Percentiles rank a stretch among this genome's conserved stretches.
phyloP scores from a whole-genome alignment of 495 filamentous ascomycete genomes.

The Podospora australis region DNA sequence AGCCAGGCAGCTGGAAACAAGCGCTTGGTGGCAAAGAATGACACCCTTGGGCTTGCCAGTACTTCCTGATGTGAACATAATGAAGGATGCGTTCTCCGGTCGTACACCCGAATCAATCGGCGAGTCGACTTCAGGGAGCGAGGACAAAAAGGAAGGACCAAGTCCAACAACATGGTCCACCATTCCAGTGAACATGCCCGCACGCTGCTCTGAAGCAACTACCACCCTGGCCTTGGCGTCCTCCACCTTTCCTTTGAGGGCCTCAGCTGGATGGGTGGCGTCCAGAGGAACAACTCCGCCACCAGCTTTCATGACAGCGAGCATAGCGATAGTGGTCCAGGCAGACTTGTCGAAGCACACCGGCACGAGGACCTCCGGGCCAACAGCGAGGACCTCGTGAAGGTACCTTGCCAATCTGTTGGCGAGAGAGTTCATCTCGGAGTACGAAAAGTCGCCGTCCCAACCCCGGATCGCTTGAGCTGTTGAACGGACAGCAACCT shows the following conservation, averaged over 20 bases:
- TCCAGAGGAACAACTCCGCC: conserved; percentile 55
- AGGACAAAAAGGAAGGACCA: not conserved
- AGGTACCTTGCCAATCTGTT: conserved; percentile 38
- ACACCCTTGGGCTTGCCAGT: conserved; percentile 38
- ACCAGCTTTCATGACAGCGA: conserved; percentile 54
- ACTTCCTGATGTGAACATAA: conserved; percentile 26
- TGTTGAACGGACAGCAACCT: conserved; percentile 21
- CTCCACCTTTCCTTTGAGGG: conserved; percentile 31
- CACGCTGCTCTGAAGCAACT: conserved; percentile 9
- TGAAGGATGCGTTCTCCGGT: conserved; percentile 41
- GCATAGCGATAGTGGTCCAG: conserved; percentile 47
- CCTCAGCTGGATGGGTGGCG: conserved; percentile 44
- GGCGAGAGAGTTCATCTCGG: conserved; percentile 37
- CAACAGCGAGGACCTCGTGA: conserved; percentile 29
- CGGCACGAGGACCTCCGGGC: conserved; percentile 46
- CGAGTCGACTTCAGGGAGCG: not conserved
- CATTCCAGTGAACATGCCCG: conserved; percentile 15
- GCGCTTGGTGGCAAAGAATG: conserved; percentile 41
- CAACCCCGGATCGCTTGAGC: conserved; percentile 28
- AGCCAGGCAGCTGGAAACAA: conserved; percentile 27
- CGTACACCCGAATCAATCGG: not conserved
- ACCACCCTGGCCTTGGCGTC: conserved; percentile 31
- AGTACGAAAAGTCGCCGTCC: conserved; percentile 52
- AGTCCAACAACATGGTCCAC: conserved; percentile 14
- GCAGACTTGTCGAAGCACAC: conserved; percentile 52